Percentiles rank a stretch among this genome's conserved stretches.
Evolutionary conservation across 108 stramenopile genomes (phyloP).

Genomic region (Epithemia pelagica): DNA sequence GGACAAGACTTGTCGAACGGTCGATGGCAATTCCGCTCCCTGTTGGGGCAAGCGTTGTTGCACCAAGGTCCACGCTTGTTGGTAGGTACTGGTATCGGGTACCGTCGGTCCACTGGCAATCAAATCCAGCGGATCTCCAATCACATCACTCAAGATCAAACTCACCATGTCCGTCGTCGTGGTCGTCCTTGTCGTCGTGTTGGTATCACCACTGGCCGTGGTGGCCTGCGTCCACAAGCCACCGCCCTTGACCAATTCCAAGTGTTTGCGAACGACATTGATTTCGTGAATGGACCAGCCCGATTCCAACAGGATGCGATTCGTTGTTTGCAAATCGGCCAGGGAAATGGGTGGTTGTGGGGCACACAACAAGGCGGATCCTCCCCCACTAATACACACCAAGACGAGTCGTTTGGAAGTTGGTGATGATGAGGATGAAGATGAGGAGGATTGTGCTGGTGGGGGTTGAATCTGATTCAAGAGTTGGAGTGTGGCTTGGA

Average conservation of each 20-base stretch:
- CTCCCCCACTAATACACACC: constrained; percentile 77
- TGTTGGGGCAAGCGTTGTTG: constrained; percentile 12
- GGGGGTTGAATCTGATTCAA: constrained; percentile 28
- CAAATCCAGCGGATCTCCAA: constrained; percentile 85
- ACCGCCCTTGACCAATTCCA: constrained; percentile 79
- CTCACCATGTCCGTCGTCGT: constrained; percentile 1
- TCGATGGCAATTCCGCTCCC: constrained; percentile 8
- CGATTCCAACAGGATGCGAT: constrained; percentile 47
- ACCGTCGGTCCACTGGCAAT: constrained; percentile 86
- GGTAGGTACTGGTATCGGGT: constrained; percentile 53
- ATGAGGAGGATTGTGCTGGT: constrained; percentile 19
- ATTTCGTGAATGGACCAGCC: constrained; percentile 82
- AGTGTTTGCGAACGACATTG: constrained; percentile 75
- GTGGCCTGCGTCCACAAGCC: constrained; percentile 44
- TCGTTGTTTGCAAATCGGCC: constrained; percentile 51
- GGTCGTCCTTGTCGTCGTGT: neutral
- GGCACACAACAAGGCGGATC: constrained; percentile 73
- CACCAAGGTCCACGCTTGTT: constrained; percentile 52
- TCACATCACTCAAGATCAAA: constrained; percentile 46
- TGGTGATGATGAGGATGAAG: no score
- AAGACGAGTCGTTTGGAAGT: constrained; percentile 41
- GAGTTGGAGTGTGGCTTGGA: constrained; percentile 45
- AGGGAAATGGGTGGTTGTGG: constrained; percentile 51
- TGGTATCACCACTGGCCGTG: constrained; percentile 24
- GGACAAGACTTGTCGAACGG: constrained; percentile 25